Conservation (phyloP, 164 flowering plant species). For the grape (Vitis vinifera) region ASM3070453v1 NC_081806.1:3014001-3014500, state of each 20-base stretch:
- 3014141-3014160: conserved; percentile 80
- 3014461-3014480: conserved; percentile 78
- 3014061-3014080: conserved; percentile 63
- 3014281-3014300: no score
- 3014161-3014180: conserved; percentile 92
- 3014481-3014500: conserved; percentile 66
- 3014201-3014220: no score
- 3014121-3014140: conserved; percentile 62
- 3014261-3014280: no score
- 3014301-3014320: not conserved
- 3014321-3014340: no score
- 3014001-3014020: conserved; percentile 99
- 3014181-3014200: conserved; percentile 22
- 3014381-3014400: conserved; percentile 4
- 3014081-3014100: conserved; percentile 90
- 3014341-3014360: no score
- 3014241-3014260: no score
- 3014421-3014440: conserved; percentile 58
- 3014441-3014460: conserved; percentile 72
- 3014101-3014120: conserved; percentile 84
- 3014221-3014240: no score
- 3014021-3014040: conserved; percentile 89
- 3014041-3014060: conserved; percentile 65
- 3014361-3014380: no score
- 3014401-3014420: conserved; percentile 81